Percentiles rank a stretch among this genome's conserved stretches.
These are phyloP conservation scores for Cystobasidium sp. DNA, from an alignment of 1,284 basidiomycete species.

Conservation along the genomic window DNA sequence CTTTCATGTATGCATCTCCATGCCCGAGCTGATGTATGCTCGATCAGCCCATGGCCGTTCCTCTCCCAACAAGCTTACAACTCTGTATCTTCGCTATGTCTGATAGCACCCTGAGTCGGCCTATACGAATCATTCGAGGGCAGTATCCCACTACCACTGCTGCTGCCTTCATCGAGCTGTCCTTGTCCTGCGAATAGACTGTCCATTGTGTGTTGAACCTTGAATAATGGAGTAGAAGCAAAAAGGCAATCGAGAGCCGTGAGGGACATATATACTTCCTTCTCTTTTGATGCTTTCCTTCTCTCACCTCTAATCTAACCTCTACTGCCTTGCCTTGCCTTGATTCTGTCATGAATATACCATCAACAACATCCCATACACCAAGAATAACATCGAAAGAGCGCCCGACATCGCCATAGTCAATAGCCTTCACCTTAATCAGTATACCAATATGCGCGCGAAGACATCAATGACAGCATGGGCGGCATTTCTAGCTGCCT, in stretches of 20 bases:
- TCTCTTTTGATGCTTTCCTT: background rate
- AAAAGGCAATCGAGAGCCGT: background rate
- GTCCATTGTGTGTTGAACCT: background rate
- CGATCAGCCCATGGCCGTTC: background rate
- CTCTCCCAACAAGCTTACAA: constrained; percentile 33
- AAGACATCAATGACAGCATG: constrained; percentile 13
- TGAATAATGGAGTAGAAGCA: background rate
- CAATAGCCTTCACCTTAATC: background rate
- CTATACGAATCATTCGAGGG: constrained; percentile 39
- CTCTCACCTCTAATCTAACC: background rate
- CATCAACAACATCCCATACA: background rate
- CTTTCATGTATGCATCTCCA: background rate
- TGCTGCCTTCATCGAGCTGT: constrained; percentile 31
- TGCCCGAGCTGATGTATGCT: background rate
- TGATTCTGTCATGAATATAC: constrained; percentile 1
- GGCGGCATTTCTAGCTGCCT: constrained; percentile 4
- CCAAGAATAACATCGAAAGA: background rate
- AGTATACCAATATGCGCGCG: background rate
- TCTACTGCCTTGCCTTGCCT: background rate
- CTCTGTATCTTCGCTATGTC: constrained; percentile 45
- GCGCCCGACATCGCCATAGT: too few species aligned
- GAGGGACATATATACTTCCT: background rate
- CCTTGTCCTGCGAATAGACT: constrained; percentile 22
- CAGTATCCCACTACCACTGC: constrained; percentile 16
- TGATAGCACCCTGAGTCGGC: constrained; percentile 42